phyloP scores from a whole-genome alignment of 1,284 basidiomycete genomes.

The Agroathelia rolfsii region DNA sequence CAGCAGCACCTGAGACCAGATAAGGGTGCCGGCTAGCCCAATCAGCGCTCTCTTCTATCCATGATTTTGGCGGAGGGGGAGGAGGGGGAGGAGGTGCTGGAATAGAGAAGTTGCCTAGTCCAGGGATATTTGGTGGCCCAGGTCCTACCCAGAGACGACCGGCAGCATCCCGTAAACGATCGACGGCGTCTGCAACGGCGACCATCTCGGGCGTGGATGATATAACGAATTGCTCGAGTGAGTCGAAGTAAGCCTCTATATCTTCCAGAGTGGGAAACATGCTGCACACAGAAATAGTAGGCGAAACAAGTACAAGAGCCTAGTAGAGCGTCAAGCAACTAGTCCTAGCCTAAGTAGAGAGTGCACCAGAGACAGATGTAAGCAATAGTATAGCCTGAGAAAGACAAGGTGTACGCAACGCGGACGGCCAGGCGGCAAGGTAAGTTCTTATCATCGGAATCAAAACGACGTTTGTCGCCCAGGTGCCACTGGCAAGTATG shows the following conservation, averaged over 20 bases:
- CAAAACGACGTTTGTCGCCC: too few species aligned
- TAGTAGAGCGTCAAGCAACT: conserved; percentile 6
- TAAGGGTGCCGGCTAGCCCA: conserved; percentile 53
- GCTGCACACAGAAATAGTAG: neutral
- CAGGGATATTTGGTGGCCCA: conserved; percentile 57
- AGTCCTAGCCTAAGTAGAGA: conserved; percentile 3
- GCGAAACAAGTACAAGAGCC: neutral
- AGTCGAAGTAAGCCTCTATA: conserved; percentile 60
- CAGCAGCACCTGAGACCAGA: conserved; percentile 39
- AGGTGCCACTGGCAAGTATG: too few species aligned
- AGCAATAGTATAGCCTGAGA: too few species aligned
- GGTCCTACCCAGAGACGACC: conserved; percentile 69
- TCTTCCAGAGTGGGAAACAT: conserved; percentile 46
- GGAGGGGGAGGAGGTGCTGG: conserved; percentile 52
- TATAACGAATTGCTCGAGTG: conserved; percentile 54
- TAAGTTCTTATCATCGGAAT: too few species aligned
- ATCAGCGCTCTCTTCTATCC: conserved; percentile 33
- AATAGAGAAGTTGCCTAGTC: conserved; percentile 61
- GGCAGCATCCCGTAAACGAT: conserved; percentile 67
- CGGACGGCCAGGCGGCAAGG: too few species aligned
- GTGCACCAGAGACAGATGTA: conserved; percentile 2
- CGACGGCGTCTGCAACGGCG: conserved; percentile 51
- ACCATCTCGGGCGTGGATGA: conserved; percentile 52
- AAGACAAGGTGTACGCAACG: too few species aligned
- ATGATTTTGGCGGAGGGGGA: conserved; percentile 34